These are phyloP conservation scores for Coleophoma cylindrospora DNA, from an alignment of 2,329 filamentous ascomycete genomes.

Conservation along the genomic window DNA sequence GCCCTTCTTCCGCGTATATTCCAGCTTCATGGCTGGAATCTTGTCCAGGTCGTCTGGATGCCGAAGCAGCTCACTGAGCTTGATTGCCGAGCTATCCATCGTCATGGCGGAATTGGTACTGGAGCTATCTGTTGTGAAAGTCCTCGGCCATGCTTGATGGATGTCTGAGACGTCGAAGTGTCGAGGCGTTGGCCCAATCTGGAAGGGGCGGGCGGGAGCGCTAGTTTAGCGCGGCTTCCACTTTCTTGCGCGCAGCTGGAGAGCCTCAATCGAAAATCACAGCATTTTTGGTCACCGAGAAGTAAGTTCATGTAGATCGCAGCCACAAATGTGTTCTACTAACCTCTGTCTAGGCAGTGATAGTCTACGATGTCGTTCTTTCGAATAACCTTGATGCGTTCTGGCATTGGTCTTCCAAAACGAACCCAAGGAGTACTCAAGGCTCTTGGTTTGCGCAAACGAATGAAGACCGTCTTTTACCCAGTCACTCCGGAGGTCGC, in stretches of 20 bases:
- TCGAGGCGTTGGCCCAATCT: neutral
- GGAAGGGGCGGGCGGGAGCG: too few relatives aligned
- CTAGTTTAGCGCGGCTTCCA: too few relatives aligned
- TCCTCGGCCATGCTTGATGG: constrained; percentile 15
- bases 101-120: constrained; percentile 14
- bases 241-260: too few relatives aligned
- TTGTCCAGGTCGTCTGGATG: constrained; percentile 98
- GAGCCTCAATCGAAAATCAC: too few relatives aligned
- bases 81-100: constrained; percentile 35
- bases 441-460: constrained; percentile 65
- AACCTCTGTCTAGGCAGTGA: too few relatives aligned
- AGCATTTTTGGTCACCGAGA: too few relatives aligned
- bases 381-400: constrained; percentile 68
- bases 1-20: constrained; percentile 91
- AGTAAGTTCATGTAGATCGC: too few relatives aligned
- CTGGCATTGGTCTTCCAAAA: constrained; percentile 64
- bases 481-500: constrained; percentile 62
- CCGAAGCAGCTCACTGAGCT: constrained; percentile 87
- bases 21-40: constrained; percentile 80
- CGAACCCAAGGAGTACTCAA: constrained; percentile 61
- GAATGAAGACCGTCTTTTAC: constrained; percentile 70
- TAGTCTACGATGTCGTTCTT: constrained; percentile 53
- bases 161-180: neutral
- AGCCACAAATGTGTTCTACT: too few relatives aligned
- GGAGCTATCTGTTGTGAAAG: constrained; percentile 1